Percentiles rank a stretch among this genome's conserved stretches.
Conservation (phyloP, 257 asterid species). For the Nicotiana obtusifolia region DNA sequence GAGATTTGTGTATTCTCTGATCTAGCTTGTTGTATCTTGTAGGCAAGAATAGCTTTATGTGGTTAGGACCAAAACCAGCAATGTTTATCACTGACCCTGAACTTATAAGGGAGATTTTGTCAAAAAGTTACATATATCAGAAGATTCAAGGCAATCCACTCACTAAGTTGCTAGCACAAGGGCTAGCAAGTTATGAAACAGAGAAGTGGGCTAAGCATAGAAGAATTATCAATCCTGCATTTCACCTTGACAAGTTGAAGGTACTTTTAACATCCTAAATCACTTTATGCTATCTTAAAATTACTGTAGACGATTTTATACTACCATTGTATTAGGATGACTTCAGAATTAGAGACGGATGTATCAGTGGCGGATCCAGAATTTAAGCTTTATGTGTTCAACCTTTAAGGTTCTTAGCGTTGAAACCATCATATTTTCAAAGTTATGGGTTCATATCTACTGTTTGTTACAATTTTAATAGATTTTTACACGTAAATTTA, state of each 20-base stretch:
- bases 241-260: constrained; percentile 42
- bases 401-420: no score
- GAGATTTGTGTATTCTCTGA: background rate
- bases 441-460: no score
- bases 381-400: no score
- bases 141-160: constrained; percentile 30
- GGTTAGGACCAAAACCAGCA: constrained; percentile 38
- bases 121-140: constrained; percentile 18
- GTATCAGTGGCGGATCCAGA: no score
- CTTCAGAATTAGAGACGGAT: no score
- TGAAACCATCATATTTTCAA: no score
- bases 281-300: no score
- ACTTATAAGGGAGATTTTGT: constrained; percentile 32
- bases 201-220: constrained; percentile 40
- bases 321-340: background rate
- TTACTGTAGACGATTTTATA: no score
- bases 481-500: no score
- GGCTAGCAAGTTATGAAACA: constrained; percentile 32
- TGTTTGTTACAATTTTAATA: no score
- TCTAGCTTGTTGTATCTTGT: background rate
- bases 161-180: constrained; percentile 26
- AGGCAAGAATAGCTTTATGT: constrained; percentile 30
- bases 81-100: constrained; percentile 26
- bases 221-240: constrained; percentile 35
- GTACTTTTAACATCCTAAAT: background rate